These are phyloP conservation scores for Diospyros lotus DNA, from an alignment of 148 eudicot genomes.

Conservation along the genomic window DNA sequence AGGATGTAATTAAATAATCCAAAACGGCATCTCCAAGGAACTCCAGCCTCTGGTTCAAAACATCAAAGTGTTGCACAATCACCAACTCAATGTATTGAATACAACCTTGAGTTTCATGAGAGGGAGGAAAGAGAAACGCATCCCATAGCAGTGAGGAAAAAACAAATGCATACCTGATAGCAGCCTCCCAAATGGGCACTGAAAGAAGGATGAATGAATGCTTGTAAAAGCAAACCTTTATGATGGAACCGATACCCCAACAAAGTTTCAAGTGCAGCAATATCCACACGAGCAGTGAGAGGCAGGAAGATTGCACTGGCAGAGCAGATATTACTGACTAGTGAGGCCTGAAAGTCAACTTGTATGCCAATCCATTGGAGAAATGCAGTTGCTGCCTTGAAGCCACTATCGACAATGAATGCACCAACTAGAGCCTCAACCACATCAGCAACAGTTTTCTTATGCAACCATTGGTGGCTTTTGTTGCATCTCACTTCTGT, in stretches of 20 bases:
- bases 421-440: conserved; percentile 93
- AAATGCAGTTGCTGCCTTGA: conserved; percentile 77
- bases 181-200: conserved; percentile 76
- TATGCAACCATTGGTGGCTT: conserved; percentile 75
- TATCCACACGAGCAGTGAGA: conserved; percentile 44
- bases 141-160: background rate
- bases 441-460: conserved; percentile 91
- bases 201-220: conserved; percentile 89
- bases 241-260: conserved; percentile 58
- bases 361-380: conserved; percentile 84
- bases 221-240: conserved; percentile 84
- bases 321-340: conserved; percentile 53
- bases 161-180: conserved; percentile 64
- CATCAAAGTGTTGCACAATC: conserved; percentile 15
- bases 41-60: conserved; percentile 71
- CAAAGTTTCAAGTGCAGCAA: conserved; percentile 48
- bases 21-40: conserved; percentile 96
- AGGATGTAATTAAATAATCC: conserved; percentile 90
- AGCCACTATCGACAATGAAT: conserved; percentile 82
- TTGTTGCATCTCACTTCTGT: conserved; percentile 59
- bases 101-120: background rate
- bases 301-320: conserved; percentile 57
- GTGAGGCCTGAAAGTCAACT: conserved; percentile 51
- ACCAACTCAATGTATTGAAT: conserved; percentile 3
- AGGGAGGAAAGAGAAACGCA: background rate